A percentile compares a stretch with the other conserved stretches of the same genome.
Conservation (phyloP, 805 yeast genomes). For the Vanderwaltozyma verrucispora region DNA sequence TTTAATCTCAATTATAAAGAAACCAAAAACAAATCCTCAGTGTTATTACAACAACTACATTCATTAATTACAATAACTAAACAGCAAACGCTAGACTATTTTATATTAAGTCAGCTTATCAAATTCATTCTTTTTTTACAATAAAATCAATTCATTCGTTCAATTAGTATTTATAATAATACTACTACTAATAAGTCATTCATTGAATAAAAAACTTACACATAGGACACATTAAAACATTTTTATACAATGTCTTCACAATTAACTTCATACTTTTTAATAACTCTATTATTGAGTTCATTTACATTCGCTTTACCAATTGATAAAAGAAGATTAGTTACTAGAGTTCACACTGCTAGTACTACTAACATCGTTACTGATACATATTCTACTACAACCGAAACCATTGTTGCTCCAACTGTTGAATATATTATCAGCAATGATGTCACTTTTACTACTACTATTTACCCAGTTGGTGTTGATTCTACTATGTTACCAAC, state of each 20-base stretch:
- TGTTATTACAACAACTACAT: too few relatives aligned
- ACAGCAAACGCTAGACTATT: too few relatives aligned
- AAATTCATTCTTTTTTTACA: too few relatives aligned
- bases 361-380: slow-evolving; percentile 38
- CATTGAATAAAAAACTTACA: not conserved
- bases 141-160: too few relatives aligned
- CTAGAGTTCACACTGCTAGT: slow-evolving; percentile 46
- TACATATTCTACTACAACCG: slow-evolving; percentile 33
- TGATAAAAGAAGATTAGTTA: slow-evolving; percentile 34
- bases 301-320: slow-evolving; percentile 19
- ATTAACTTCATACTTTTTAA: not conserved
- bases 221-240: not conserved
- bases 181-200: not conserved
- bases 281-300: slow-evolving; percentile 1
- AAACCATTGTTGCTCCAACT: slow-evolving; percentile 32
- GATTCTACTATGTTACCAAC: slow-evolving; percentile 28
- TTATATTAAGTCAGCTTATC: too few relatives aligned
- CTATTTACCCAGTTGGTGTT: slow-evolving; percentile 28
- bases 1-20: not conserved
- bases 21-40: not conserved
- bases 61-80: too few relatives aligned
- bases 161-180: too few relatives aligned
- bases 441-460: slow-evolving; percentile 30
- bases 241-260: slow-evolving; percentile 1
- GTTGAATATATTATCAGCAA: slow-evolving; percentile 31